Evolutionary conservation across 129 eudicot genomes (phyloP).

Genomic region (Tagetes erecta): DNA sequence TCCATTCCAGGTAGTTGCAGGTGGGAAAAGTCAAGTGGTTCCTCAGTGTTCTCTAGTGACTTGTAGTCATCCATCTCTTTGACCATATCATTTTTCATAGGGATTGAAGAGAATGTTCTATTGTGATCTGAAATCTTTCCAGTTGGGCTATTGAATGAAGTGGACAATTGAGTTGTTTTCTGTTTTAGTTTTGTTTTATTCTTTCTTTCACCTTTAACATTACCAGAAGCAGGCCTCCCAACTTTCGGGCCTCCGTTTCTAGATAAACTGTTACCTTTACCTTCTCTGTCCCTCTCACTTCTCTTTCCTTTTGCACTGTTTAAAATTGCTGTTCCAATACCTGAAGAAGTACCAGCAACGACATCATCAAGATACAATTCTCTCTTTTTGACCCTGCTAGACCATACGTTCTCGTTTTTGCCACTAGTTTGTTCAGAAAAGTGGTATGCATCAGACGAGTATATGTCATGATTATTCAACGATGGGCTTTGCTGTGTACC

Average conservation of each 20-base stretch:
- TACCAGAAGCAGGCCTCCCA: constrained; percentile 63
- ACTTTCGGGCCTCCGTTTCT: constrained; percentile 54
- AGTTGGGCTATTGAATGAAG: constrained; percentile 54
- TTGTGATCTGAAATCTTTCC: constrained; percentile 60
- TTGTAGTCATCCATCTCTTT: constrained; percentile 42
- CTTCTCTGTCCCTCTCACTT: constrained; percentile 83
- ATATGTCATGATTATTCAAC: constrained; percentile 49
- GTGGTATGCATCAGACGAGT: constrained; percentile 40
- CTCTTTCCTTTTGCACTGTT: constrained; percentile 84
- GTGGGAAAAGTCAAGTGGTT: constrained; percentile 59
- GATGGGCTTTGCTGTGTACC: constrained; percentile 68
- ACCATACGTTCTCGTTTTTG: constrained; percentile 64
- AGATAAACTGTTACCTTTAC: constrained; percentile 53
- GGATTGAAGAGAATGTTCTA: constrained; percentile 42
- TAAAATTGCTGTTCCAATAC: constrained; percentile 47
- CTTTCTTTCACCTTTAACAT: constrained; percentile 75
- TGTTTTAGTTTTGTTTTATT: constrained; percentile 68
- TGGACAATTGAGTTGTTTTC: constrained; percentile 67
- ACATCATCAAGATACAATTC: constrained; percentile 75
- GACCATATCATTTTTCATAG: constrained; percentile 33
- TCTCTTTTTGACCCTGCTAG: constrained; percentile 61
- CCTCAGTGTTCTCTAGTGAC: constrained; percentile 51
- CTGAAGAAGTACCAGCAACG: constrained; percentile 52
- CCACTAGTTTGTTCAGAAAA: constrained; percentile 48
- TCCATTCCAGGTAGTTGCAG: constrained; percentile 76